Conservation (phyloP, 805 yeast species). For the Barnettozyma salicaria region DNA sequence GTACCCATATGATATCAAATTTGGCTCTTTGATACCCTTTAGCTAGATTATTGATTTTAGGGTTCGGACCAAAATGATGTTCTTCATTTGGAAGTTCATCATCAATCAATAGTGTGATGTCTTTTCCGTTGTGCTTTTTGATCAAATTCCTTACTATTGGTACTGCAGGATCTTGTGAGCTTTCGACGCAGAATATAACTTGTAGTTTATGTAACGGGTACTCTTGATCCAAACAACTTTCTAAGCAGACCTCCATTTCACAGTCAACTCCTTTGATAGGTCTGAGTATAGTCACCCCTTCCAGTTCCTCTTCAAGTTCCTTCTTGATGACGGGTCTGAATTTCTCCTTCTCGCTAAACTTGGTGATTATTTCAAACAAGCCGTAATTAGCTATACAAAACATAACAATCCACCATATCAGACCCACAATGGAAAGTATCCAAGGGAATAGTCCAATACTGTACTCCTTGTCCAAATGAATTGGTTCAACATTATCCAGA, state of each 20-base stretch:
- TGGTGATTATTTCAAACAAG: conserved; percentile 20
- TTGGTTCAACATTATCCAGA: neutral
- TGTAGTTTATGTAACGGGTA: conserved; percentile 59
- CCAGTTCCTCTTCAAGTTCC: conserved; percentile 33
- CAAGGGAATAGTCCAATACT: neutral
- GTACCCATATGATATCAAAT: conserved; percentile 73
- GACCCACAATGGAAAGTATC: conserved; percentile 15
- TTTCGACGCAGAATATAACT: conserved; percentile 71
- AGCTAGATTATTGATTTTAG: conserved; percentile 82
- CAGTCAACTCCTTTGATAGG: conserved; percentile 85
- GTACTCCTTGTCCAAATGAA: neutral
- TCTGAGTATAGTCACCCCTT: conserved; percentile 70
- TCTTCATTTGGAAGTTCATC: conserved; percentile 31
- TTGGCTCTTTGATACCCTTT: conserved; percentile 68
- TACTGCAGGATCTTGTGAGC: conserved; percentile 55
- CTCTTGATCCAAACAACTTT: conserved; percentile 59
- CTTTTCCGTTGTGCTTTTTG: conserved; percentile 46
- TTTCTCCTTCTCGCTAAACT: conserved; percentile 19
- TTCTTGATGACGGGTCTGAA: conserved; percentile 5
- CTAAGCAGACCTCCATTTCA: conserved; percentile 61
- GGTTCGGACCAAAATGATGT: conserved; percentile 70
- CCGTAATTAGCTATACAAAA: conserved; percentile 19
- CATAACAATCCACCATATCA: conserved; percentile 25
- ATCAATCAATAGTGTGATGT: conserved; percentile 54
- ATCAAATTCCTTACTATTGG: conserved; percentile 48